These are phyloP conservation scores for Beauveria brongniartii DNA, from an alignment of 2,329 filamentous ascomycete genomes.

Conservation along the genomic window DNA sequence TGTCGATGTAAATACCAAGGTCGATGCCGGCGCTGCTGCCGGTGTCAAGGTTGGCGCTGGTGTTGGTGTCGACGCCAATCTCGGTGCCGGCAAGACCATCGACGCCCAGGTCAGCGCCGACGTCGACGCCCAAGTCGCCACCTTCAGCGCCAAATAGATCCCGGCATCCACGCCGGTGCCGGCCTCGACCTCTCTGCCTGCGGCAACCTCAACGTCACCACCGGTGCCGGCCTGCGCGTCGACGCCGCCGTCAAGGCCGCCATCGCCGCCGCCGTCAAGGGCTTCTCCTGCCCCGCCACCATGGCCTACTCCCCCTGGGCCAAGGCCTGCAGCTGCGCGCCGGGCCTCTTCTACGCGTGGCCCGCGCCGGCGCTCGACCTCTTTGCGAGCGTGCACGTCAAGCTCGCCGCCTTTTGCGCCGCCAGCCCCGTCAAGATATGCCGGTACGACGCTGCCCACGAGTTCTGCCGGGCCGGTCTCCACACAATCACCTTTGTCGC, in stretches of 20 bases:
- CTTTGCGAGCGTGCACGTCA: slow-evolving; percentile 19
- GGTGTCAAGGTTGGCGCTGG: background rate
- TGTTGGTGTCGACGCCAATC: background rate
- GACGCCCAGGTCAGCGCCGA: background rate
- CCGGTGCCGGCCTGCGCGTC: slow-evolving; percentile 2
- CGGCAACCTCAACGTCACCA: slow-evolving; percentile 1
- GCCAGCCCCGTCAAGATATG: slow-evolving; percentile 27
- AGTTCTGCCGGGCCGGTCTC: slow-evolving; percentile 28
- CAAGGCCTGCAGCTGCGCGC: slow-evolving; percentile 34
- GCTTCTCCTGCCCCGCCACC: slow-evolving; percentile 25
- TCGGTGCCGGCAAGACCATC: background rate
- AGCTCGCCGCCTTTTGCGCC: slow-evolving; percentile 27
- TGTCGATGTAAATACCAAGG: background rate
- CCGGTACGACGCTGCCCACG: slow-evolving; percentile 25
- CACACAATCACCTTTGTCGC: slow-evolving; percentile 27
- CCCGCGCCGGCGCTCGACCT: slow-evolving; percentile 22
- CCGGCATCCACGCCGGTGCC: background rate
- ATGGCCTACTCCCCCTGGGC: slow-evolving; percentile 32
- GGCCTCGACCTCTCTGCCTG: slow-evolving; percentile 24
- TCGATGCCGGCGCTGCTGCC: slow-evolving; percentile 11
- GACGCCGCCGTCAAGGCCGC: slow-evolving; percentile 19
- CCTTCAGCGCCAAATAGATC: no score
- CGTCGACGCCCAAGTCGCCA: background rate
- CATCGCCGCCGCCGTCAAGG: slow-evolving; percentile 9
- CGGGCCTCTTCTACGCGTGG: slow-evolving; percentile 32